Evolutionary conservation across 2,329 filamentous ascomycete genomes (phyloP).

Genomic region (Chaetomium olivaceum): DNA sequence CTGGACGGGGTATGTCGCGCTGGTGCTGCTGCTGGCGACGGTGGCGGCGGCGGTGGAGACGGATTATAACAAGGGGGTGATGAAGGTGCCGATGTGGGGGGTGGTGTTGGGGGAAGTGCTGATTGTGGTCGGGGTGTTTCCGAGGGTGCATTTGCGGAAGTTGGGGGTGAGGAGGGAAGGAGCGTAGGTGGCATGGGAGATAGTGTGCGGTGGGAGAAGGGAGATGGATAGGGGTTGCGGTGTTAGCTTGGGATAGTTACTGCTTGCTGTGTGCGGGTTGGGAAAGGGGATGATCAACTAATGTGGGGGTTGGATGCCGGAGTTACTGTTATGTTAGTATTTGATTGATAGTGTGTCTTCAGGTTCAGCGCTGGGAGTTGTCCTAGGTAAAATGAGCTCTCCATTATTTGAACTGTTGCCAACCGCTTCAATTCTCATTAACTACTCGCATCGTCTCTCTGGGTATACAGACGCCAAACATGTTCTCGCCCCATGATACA

Average conservation of each 20-base stretch:
- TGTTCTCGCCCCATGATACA: conserved; percentile 20
- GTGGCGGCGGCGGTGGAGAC: conserved; percentile 76
- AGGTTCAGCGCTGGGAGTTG: neutral
- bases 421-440: conserved; percentile 5
- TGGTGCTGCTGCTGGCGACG: conserved; percentile 71
- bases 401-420: neutral
- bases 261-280: neutral
- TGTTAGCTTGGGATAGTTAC: too few species aligned
- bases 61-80: conserved; percentile 65
- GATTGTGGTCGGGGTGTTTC: conserved; percentile 69
- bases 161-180: conserved; percentile 51
- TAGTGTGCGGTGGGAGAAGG: neutral
- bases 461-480: conserved; percentile 22
- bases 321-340: neutral
- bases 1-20: conserved; percentile 69
- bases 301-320: neutral
- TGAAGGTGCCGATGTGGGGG: conserved; percentile 76
- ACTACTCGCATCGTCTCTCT: conserved; percentile 11
- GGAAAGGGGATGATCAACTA: neutral
- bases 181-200: neutral
- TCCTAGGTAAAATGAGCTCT: neutral
- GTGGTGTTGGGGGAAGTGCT: conserved; percentile 66
- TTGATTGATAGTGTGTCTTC: neutral
- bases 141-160: conserved; percentile 81
- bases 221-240: too few species aligned